Evolutionary conservation across 345 rosid species (phyloP), one percentile per base, ranked within the genome.

Genomic region (Eucalyptus grandis): DNA sequence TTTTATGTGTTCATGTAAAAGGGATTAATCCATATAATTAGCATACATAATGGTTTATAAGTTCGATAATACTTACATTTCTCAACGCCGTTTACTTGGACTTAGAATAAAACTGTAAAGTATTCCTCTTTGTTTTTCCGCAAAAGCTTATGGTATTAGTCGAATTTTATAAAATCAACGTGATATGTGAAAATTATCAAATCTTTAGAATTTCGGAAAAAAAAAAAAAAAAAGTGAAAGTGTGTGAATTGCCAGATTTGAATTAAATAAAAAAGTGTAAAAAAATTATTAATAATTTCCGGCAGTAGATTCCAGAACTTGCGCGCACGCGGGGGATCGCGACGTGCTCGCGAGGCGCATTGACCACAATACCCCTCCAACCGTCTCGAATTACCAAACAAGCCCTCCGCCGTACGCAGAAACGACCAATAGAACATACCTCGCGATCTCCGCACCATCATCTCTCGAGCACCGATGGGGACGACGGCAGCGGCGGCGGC

Each of bases 401-500:
- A 77, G 14, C 47, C 30, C 16, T 77, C 85, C 47, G 7, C 83
- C 47, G 24, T 19, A 2, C 7, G 14, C 16, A 11, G 26, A 21
- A 40, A 40, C 85, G 5, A 40, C 85, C 85, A 34, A 5, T 5
- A 8, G 10, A 4, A 34, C 44, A 9, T 9, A 9, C 26, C 44
- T 34, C 82, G 24, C 26, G 82, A 19, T 19, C 44, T 67, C 3
- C 40, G 10, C 40, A 72, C 46, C 46, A 77, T 77, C 85, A 40
- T 22, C 85, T 11, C 85, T 22, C 47, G 27, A 40, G 85, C 85
- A 3, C 85, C 85, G 85, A 77, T 77, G 85, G 47, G 85, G 56
- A 58, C 58, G 82, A 85, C 46, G 87, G 53, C 56, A 50, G 43
- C 54, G 69, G 27, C 56, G 37, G 27, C 89, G 72, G 11, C 93